Percentiles rank a stretch among this genome's conserved stretches.
These are phyloP conservation scores for Musa balbisiana DNA, from an alignment of 202 grass and related monocot genomes.

Conservation along the genomic window DNA sequence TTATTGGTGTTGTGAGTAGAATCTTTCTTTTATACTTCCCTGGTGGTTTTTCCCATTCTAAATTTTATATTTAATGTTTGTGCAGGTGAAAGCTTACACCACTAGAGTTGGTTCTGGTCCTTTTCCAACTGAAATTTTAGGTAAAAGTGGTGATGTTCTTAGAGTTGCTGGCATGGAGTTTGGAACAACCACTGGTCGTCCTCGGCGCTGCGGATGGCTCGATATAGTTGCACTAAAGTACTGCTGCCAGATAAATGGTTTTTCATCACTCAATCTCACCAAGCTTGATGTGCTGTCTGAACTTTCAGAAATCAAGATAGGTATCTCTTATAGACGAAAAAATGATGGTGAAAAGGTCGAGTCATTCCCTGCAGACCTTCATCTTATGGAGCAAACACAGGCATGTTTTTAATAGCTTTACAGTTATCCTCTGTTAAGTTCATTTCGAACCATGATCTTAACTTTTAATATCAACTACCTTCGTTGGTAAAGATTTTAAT, in stretches of 20 bases:
- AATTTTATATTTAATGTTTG: constrained; percentile 6
- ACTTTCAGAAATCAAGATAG: constrained; percentile 68
- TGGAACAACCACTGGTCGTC: constrained; percentile 78
- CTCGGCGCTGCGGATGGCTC: constrained; percentile 87
- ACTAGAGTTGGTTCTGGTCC: constrained; percentile 88
- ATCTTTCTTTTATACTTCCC: neutral
- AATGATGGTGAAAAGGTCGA: constrained; percentile 36
- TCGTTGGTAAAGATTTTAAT: too few species aligned
- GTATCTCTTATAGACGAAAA: constrained; percentile 41
- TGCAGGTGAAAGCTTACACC: constrained; percentile 93
- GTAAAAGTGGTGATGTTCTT: constrained; percentile 59
- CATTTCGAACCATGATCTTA: neutral
- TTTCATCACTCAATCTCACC: constrained; percentile 80
- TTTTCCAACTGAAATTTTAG: constrained; percentile 80
- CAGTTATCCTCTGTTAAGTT: neutral
- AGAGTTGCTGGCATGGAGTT: constrained; percentile 78
- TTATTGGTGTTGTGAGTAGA: constrained; percentile 76
- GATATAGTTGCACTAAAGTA: constrained; percentile 83
- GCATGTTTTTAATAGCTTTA: constrained; percentile 17
- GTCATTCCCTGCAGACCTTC: constrained; percentile 60
- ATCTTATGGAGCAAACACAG: constrained; percentile 57
- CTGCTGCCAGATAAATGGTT: constrained; percentile 81
- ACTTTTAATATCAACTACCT: neutral
- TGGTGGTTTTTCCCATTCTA: neutral
- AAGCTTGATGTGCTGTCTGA: constrained; percentile 82